Conservation (phyloP, 345 rosid genomes). For the Sonneratia alba region DNA sequence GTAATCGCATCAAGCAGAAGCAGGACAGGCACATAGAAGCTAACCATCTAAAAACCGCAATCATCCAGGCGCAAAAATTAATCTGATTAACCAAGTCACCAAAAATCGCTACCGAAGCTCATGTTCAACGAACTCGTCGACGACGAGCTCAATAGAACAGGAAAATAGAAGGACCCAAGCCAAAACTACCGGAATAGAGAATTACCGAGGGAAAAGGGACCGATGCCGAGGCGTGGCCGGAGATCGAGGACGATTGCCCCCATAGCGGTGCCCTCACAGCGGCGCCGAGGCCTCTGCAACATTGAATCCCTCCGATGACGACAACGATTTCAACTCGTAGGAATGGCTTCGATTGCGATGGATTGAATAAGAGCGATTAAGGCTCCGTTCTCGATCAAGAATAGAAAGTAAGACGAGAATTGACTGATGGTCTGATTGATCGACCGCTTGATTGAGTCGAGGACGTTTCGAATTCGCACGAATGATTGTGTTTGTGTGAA, state of each 20-base stretch:
- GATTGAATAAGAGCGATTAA: not conserved
- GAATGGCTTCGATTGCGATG: not conserved
- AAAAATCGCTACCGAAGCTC: not conserved
- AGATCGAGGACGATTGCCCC: conserved; percentile 93
- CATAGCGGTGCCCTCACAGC: conserved; percentile 97
- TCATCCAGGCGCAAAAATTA: not conserved
- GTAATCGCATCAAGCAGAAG: not conserved
- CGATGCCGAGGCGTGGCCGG: conserved; percentile 83
- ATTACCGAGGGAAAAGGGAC: conserved; percentile 83
- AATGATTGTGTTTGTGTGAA: not conserved
- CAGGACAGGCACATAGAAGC: not conserved
- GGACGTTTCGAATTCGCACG: not conserved
- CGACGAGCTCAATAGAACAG: not conserved
- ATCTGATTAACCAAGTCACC: not conserved
- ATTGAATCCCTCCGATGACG: conserved; percentile 10
- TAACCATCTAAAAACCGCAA: not conserved
- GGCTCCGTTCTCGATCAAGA: not conserved
- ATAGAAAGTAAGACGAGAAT: not conserved
- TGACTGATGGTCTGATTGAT: not conserved
- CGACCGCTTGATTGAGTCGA: not conserved
- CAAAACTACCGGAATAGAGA: not conserved
- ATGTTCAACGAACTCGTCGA: conserved; percentile 1
- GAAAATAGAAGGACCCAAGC: not conserved
- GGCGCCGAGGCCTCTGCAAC: conserved; percentile 66
- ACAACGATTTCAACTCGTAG: not conserved